Evolutionary conservation across 2,329 filamentous ascomycete species (phyloP), one percentile per base, ranked within the genome.

Genomic region (Aspergillus tanneri): DNA sequence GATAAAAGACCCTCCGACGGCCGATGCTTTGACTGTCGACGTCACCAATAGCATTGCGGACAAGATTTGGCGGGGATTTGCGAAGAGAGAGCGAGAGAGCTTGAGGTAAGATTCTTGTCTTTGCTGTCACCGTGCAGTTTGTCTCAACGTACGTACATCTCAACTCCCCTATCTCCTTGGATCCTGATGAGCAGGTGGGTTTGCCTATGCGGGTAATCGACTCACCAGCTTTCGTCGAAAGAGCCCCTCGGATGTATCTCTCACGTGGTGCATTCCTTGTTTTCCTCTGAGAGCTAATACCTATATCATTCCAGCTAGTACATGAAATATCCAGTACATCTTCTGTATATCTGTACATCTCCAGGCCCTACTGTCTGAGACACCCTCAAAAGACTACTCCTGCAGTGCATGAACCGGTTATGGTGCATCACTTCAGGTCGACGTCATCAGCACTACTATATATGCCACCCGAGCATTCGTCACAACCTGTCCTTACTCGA

Each of bases 401-500:
- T 24, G 22, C 12, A 14, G n/a, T 14, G 22, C 23, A 18, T n/a
- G 22, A 34, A 32, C 24, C 8, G 22, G 11, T 25, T 16, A 3
- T 23, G 16, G 28, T 25, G 25, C 23, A 46, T 32, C 38, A 24
- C 46, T 28, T 57, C 41, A 23, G 49, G 54, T 50, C 65, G 64
- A 68, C 65, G 64, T 67, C 65, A 68, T 68, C n/a, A n/a, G n/a
- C n/a, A n/a, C n/a, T 60, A 54, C 53, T 58, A 63, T 57, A 52
- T 42, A 43, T 19, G n/a, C 32, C 32, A 48, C 28, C 32, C 16
- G 28, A 28, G 39, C 21, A 19, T 22, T 25, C 36, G 19, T 47
- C 34, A 21, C 30, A 24, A 46, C 22, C 30, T 34, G 11, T 27
- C 21, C 23, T n/a, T 30, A 43, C 41, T 8, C n/a, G n/a, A n/a